These are phyloP conservation scores for Wickerhamiella brachini DNA, from an alignment of 805 yeast species.

Conservation along the genomic window DNA sequence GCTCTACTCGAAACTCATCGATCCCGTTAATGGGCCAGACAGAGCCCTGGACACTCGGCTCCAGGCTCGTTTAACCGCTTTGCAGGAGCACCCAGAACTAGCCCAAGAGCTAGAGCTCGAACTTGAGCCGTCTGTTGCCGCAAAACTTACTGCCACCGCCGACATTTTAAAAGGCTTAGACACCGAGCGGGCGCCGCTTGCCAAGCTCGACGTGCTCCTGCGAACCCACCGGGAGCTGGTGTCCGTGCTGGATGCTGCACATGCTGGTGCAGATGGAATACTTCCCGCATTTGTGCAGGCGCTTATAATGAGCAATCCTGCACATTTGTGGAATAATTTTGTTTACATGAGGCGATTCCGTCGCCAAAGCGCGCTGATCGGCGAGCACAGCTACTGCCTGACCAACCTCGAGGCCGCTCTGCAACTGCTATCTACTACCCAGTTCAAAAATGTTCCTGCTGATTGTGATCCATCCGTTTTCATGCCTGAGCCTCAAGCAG, in stretches of 20 bases:
- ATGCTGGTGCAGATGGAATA: constrained; percentile 26
- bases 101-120: constrained; percentile 22
- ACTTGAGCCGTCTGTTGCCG: constrained; percentile 6
- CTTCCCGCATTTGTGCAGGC: constrained; percentile 28
- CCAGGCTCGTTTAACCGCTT: constrained; percentile 18
- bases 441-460: constrained; percentile 21
- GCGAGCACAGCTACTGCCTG: constrained; percentile 29
- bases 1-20: constrained; percentile 26
- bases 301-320: constrained; percentile 21
- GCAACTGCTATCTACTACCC: constrained; percentile 25
- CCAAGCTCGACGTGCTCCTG: constrained; percentile 24
- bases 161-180: constrained; percentile 14
- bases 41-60: constrained; percentile 8
- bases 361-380: constrained; percentile 21
- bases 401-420: constrained; percentile 33
- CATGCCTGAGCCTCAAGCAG: constrained; percentile 3
- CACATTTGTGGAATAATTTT: constrained; percentile 25
- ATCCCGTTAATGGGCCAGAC: not conserved
- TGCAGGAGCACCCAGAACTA: constrained; percentile 19
- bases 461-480: constrained; percentile 17
- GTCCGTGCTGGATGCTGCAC: constrained; percentile 15
- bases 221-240: constrained; percentile 27
- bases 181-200: constrained; percentile 23
- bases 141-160: constrained; percentile 9
- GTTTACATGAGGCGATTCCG: constrained; percentile 28